phyloP scores from a whole-genome alignment of 106 monocot species.

The Dendrobium huoshanense region DNA sequence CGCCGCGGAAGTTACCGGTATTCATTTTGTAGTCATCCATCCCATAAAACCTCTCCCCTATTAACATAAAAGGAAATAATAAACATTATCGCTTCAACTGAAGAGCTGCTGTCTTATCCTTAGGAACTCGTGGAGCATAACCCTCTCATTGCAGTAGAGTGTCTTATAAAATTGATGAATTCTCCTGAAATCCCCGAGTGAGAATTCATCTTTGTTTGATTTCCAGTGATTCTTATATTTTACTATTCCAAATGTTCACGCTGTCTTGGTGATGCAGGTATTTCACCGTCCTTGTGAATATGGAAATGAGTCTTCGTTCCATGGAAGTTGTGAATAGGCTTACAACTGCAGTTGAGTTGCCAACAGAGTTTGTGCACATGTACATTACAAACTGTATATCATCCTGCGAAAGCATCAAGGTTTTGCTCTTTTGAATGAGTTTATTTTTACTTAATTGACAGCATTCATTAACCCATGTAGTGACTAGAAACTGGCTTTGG shows the following conservation, averaged over 20 bases:
- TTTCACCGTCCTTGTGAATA: constrained; percentile 81
- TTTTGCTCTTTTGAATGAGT: constrained; percentile 7
- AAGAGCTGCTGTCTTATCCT: constrained; percentile 16
- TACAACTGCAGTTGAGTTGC: constrained; percentile 81
- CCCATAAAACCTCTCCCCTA: background rate
- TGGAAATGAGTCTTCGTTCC: constrained; percentile 97
- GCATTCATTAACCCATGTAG: background rate
- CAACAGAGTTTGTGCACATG: constrained; percentile 76
- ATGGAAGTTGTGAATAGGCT: constrained; percentile 99
- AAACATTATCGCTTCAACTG: background rate
- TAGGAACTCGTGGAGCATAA: constrained; percentile 96
- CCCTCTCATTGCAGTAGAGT: constrained; percentile 87
- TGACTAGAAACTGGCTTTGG: no score
- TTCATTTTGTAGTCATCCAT: background rate
- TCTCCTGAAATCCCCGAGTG: constrained; percentile 87
- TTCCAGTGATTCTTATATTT: background rate
- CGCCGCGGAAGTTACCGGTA: constrained; percentile 83
- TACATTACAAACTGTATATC: constrained; percentile 94
- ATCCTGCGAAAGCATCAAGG: constrained; percentile 70
- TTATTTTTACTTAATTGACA: background rate
- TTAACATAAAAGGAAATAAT: background rate
- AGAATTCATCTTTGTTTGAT: constrained; percentile 14
- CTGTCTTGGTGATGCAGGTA: constrained; percentile 42
- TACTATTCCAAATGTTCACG: background rate
- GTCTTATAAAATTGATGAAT: constrained; percentile 86